Base-by-base conservation (phyloP, 805 yeast species). In the Suhomyces prunicola region DNA sequence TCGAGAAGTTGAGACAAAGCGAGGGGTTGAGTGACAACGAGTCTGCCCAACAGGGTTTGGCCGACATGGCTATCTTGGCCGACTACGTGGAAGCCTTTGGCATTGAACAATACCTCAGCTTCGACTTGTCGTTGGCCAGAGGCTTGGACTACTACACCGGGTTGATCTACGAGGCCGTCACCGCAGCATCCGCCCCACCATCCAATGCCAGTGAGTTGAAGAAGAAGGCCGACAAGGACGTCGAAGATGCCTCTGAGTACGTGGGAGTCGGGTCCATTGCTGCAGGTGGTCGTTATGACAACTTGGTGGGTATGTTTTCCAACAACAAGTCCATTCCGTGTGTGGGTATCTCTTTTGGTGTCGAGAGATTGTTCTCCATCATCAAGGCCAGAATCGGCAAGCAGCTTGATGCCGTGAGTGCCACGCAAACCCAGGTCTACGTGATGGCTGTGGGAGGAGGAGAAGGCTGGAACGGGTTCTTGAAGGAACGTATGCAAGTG, bases 381-480 rank as follows among this genome's bases (percentile, higher is more conserved):
- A 84, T 94, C 63, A 91, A 89, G 69, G 86, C 89, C 49, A 83
- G 96, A 68, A 79, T 81, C 44, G 82, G 82, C 29, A 69, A 69
- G 57, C 72, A 83, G 50, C 79, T 82, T 60, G 85, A 85, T 31
- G 77, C 80, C 60, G 78, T 92, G 52, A 84, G 94, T 62, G 84
- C 97, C 35, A 81, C 92, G 27, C 85, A 93, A 39, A 96, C 99
- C 17, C 96, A 94, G 70, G 98, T 90, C 12, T 94, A 79, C 66
- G 87, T 94, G 48, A 92, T 94, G 97, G 98, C 99, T 1, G 92
- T 94, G 66, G 99, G 99, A 60, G 98, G 97, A 64, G 99, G 98
- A 64, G 88, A 88, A 62, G 96, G 87, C 56, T 92, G 97, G 97
- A 84, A 79, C 55, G 99, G 98, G 6, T 90, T 89, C 75, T 76